Percentiles rank a stretch among this genome's conserved stretches.
These are phyloP conservation scores for Dendrobium nobile DNA, from an alignment of 106 monocot genomes.

Conservation along the genomic window DNA sequence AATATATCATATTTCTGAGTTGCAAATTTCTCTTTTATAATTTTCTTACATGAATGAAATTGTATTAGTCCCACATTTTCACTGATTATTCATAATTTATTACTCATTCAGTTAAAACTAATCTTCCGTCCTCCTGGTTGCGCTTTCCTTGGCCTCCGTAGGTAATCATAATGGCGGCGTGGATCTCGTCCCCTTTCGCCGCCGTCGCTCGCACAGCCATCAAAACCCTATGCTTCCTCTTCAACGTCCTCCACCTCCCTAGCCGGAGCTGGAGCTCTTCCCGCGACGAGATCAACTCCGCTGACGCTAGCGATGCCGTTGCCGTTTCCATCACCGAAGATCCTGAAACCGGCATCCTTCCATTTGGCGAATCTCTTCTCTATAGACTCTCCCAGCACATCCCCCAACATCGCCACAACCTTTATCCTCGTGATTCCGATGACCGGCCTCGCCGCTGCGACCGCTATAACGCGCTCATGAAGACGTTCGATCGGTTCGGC, in stretches of 20 bases:
- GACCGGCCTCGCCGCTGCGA: constrained; percentile 7
- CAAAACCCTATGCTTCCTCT: constrained; percentile 18
- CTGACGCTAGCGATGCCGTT: neutral
- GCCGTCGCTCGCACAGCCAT: constrained; percentile 8
- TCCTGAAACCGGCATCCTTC: neutral
- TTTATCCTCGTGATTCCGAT: neutral
- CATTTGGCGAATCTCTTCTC: neutral
- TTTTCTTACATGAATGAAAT: no score
- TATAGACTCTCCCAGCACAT: constrained; percentile 2
- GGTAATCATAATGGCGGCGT: constrained; percentile 4
- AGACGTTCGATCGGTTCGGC: constrained; percentile 18
- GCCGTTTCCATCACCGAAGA: neutral
- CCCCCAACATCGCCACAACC: neutral
- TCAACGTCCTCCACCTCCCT: constrained; percentile 8
- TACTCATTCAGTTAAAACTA: no score
- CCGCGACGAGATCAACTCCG: neutral
- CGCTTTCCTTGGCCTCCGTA: neutral
- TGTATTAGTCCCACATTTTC: no score
- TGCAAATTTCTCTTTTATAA: no score
- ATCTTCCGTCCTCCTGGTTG: no score
- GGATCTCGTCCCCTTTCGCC: neutral
- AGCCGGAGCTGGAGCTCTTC: neutral
- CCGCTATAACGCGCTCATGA: constrained; percentile 31
- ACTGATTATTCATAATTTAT: no score
- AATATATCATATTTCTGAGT: no score